Percentiles rank a stretch among this genome's conserved stretches.
These are phyloP conservation scores for Daldinia sp. DNA, from an alignment of 2,329 filamentous ascomycete species.

Conservation along the genomic window DNA sequence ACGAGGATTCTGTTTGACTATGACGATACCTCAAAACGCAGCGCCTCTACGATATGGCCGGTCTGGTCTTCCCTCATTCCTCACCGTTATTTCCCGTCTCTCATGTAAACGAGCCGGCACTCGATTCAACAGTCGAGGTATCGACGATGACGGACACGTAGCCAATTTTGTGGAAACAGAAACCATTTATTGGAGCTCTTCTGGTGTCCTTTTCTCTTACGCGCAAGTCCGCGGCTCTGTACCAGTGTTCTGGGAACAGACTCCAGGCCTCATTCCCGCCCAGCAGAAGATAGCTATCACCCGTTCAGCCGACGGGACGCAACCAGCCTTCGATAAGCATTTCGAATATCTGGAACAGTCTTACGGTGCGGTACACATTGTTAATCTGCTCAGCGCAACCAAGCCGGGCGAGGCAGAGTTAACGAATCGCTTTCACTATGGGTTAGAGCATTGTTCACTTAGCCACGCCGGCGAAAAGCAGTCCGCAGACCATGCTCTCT, in stretches of 20 bases:
- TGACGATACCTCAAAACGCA: conserved; percentile 80
- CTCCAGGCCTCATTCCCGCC: conserved; percentile 83
- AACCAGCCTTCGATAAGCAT: conserved; percentile 95
- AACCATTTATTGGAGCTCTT: conserved; percentile 86
- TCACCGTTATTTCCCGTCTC: conserved; percentile 90
- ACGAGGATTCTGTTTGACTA: conserved; percentile 86
- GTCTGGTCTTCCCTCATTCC: conserved; percentile 78
- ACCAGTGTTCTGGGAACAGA: conserved; percentile 97
- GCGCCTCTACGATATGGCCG: conserved; percentile 72
- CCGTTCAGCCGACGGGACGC: conserved; percentile 86
- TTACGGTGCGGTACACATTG: conserved; percentile 90
- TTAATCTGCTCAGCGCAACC: conserved; percentile 91
- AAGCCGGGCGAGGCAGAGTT: conserved; percentile 89
- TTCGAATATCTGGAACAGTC: conserved; percentile 85
- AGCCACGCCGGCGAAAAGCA: conserved; percentile 65
- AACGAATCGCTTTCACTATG: conserved; percentile 79
- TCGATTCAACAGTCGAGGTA: conserved; percentile 94
- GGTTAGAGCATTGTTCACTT: conserved; percentile 78
- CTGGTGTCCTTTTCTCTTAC: conserved; percentile 86
- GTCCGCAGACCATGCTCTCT: conserved; percentile 73
- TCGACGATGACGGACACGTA: conserved; percentile 96
- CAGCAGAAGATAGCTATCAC: conserved; percentile 96
- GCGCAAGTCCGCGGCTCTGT: conserved; percentile 92
- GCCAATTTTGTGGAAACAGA: conserved; percentile 99
- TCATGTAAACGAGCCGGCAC: conserved; percentile 93